These are phyloP conservation scores for Beauveria pseudobassiana DNA, from an alignment of 2,329 filamentous ascomycete genomes.

Conservation along the genomic window DNA sequence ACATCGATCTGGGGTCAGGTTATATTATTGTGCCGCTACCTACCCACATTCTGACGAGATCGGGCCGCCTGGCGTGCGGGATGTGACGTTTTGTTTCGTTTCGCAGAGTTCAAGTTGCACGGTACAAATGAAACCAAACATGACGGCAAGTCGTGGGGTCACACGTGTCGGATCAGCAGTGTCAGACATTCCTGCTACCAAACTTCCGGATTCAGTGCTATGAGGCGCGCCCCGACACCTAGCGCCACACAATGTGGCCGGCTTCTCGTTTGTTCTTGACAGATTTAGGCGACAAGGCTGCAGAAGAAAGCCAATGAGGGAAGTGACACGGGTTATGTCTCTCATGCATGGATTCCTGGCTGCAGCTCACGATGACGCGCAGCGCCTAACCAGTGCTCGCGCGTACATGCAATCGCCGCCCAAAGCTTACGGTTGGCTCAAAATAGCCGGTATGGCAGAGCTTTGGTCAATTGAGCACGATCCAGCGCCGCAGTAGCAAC, in stretches of 20 bases:
- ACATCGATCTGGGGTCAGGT: too few relatives aligned
- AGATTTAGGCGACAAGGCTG: not conserved
- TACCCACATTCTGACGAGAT: not conserved
- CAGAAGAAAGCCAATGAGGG: not conserved
- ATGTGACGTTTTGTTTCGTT: not conserved
- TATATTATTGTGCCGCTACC: not conserved
- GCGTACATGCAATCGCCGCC: not conserved
- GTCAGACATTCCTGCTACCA: not conserved
- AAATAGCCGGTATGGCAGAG: not conserved
- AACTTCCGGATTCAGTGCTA: not conserved
- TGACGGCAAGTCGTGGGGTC: not conserved
- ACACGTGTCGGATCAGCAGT: not conserved
- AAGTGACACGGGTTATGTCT: not conserved
- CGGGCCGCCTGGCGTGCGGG: not conserved
- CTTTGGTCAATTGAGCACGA: not conserved
- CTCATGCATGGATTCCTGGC: too few relatives aligned
- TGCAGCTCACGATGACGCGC: not conserved
- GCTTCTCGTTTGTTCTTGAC: not conserved
- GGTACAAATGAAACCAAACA: not conserved
- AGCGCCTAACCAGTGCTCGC: not conserved
- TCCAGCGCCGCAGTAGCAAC: not conserved
- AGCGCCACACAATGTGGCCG: not conserved
- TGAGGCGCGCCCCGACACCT: slow-evolving; percentile 7
- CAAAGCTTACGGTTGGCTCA: not conserved
- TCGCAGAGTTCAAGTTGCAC: not conserved